These are phyloP conservation scores for Calonectria naviculata DNA, from an alignment of 2,329 filamentous ascomycete species.

Conservation along the genomic window DNA sequence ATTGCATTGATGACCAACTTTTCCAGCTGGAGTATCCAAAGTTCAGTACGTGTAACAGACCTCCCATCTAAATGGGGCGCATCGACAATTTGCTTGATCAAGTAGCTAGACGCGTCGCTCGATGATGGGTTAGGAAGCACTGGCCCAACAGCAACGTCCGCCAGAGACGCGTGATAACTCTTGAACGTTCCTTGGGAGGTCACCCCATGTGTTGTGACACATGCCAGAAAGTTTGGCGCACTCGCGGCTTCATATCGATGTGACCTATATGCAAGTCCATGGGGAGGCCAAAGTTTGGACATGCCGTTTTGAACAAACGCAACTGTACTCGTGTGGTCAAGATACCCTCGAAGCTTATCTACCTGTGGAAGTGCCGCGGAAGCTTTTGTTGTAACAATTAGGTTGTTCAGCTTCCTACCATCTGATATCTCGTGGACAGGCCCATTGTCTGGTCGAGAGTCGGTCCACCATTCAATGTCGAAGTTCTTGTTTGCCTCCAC, in stretches of 20 bases:
- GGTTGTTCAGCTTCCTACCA: constrained; percentile 68
- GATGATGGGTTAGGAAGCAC: constrained; percentile 48
- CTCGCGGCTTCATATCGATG: constrained; percentile 50
- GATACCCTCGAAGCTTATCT: constrained; percentile 69
- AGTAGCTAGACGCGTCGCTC: constrained; percentile 42
- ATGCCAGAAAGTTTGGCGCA: constrained; percentile 77
- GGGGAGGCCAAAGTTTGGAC: constrained; percentile 71
- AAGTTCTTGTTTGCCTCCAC: constrained; percentile 50
- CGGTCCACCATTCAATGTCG: constrained; percentile 66
- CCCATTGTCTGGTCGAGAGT: constrained; percentile 50
- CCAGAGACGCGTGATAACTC: constrained; percentile 64
- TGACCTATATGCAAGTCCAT: constrained; percentile 55
- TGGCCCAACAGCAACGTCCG: constrained; percentile 58
- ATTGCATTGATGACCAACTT: constrained; percentile 85
- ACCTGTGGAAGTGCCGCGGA: constrained; percentile 72
- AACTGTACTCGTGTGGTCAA: constrained; percentile 75
- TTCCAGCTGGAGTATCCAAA: constrained; percentile 78
- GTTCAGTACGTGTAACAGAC: constrained; percentile 52
- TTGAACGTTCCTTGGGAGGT: constrained; percentile 61
- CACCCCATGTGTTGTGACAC: constrained; percentile 70
- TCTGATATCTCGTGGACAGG: constrained; percentile 53
- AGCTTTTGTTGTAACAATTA: constrained; percentile 85
- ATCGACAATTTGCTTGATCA: constrained; percentile 54
- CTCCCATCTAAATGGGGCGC: constrained; percentile 57
- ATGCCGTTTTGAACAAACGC: constrained; percentile 90